Percentiles rank a stretch among this genome's conserved stretches.
Evolutionary conservation across 2,329 filamentous ascomycete genomes (phyloP).

Genomic region (Microsporum audouinii): DNA sequence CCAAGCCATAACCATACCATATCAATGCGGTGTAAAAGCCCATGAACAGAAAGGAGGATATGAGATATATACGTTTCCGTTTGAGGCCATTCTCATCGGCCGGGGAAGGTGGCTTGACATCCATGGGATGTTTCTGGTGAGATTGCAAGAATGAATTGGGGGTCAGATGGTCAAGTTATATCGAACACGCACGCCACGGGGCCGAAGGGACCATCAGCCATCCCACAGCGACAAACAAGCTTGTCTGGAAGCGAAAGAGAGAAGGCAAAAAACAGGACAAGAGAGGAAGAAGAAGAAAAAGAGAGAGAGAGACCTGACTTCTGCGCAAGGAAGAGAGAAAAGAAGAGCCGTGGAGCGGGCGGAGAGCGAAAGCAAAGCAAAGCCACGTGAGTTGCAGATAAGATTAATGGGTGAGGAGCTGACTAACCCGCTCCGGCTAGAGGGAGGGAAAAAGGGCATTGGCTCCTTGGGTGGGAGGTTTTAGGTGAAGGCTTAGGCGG

Average conservation of each 20-base stretch:
- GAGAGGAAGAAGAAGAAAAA: not conserved
- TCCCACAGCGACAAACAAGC: not conserved
- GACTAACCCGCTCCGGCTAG: not conserved
- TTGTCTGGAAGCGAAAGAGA: not conserved
- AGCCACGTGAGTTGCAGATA: constrained; percentile 1
- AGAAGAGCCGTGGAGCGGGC: not conserved
- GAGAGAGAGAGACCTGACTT: not conserved
- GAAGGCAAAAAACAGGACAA: not conserved
- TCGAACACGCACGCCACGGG: not conserved
- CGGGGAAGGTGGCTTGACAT: constrained; percentile 9
- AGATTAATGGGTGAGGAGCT: not conserved
- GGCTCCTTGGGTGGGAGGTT: not conserved
- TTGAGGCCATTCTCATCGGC: constrained; percentile 13
- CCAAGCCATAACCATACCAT: not conserved
- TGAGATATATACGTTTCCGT: constrained; percentile 11
- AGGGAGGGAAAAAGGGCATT: not conserved
- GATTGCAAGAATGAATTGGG: too few relatives aligned
- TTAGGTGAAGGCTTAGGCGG: not conserved
- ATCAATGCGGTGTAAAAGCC: not conserved
- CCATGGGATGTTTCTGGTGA: constrained; percentile 7
- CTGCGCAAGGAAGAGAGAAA: not conserved
- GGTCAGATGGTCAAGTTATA: constrained; percentile 6
- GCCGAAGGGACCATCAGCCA: not conserved
- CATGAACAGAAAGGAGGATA: not conserved
- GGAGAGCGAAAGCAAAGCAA: not conserved